Evolutionary conservation across 306 rosid species (phyloP), one percentile per base, ranked within the genome.

Genomic region (Prunus dulcis): DNA sequence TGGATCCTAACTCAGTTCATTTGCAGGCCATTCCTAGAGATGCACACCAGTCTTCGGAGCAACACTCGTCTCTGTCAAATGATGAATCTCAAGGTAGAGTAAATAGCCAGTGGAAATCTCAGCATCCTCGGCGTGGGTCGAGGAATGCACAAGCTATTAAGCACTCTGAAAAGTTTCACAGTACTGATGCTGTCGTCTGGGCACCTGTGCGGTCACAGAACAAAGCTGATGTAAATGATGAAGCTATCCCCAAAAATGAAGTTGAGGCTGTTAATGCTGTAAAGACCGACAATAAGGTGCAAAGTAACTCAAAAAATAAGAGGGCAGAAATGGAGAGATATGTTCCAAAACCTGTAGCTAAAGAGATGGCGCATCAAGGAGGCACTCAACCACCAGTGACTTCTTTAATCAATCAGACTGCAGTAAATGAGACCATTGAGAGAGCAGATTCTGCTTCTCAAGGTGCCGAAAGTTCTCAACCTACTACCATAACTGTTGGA

Each of bases 311-410:
- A 23, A 95, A 86, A 88, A 88, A 84, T 85, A 94, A 90, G 88
- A 88, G 97, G 82, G 97, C 99, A 34, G 99, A 95, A 76, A 85
- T 91, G 82, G 99, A 95, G 88, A 90, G 93, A 80, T 95, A 95
- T 82, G 78, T 92, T 76, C 97, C 99, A 67, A 95, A 95, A 72
- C 99, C 99, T 75, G 96, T 86, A 70, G 97, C 97, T 60, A 95
- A 95, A 87, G 99, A 95, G 82, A 87, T 90, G 93, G 93, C 92
- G 63, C 92, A 92, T 76, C 97, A 95, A 82, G 97, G 91, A 86
- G 86, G 81, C 70, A 79, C 66, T 51, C 90, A 88, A 63, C 90
- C 67, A 46, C 80, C 64, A 62, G 72, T 64, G 78, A 82, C 77
- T 75, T 85, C 87, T 61, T 67, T 83, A 34, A 69, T 72, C 77